Evolutionary conservation across 345 rosid species (phyloP), one percentile per base, ranked within the genome.

Genomic region (Cardamine resedifolia): DNA sequence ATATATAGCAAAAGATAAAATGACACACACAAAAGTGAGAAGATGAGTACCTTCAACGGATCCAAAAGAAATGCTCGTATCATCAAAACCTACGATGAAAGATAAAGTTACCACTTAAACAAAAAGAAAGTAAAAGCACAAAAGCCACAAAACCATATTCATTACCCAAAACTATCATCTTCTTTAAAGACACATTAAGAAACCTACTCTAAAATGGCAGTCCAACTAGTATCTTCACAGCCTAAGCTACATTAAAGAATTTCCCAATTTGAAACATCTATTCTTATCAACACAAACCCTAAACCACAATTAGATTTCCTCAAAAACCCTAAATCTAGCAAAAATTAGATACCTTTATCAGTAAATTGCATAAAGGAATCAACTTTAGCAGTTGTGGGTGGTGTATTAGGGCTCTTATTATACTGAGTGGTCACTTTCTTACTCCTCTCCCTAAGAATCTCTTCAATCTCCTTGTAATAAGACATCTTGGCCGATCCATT

Each of bases 381-480:
- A 70, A 89, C 90, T 84, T 96, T 96, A n/a, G 87, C 63, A 76
- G 84, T 49, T 21, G 50, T 24, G 3, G 88, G 78, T 33, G 86
- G 74, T 4, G 78, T 68, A 75, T 6, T 57, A 52, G 91, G 89
- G 56, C 86, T 78, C 84, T 91, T 94, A 44, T 16, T 68, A 43
- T 79, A 93, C 73, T 85, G 96, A 1, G 81, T 31, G 0, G 51
- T 72, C 3, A 31, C 76, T 79, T 69, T 83, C 81, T 89, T 96
- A 62, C 82, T 82, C 81, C 99, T 86, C 77, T 87, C 96, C 70
- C 83, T 87, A 78, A 96, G 83, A 79, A 96, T 92, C 68, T 90
- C 98, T 58, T 92, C 99, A 82, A 96, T 92, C 83, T 96, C 99
- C 74, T 88, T 96, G 74, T 86, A 90, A 77, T 87, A 89, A 8